Evolutionary conservation across 805 yeast genomes (phyloP).

Genomic region (Suhomyces prunicola): DNA sequence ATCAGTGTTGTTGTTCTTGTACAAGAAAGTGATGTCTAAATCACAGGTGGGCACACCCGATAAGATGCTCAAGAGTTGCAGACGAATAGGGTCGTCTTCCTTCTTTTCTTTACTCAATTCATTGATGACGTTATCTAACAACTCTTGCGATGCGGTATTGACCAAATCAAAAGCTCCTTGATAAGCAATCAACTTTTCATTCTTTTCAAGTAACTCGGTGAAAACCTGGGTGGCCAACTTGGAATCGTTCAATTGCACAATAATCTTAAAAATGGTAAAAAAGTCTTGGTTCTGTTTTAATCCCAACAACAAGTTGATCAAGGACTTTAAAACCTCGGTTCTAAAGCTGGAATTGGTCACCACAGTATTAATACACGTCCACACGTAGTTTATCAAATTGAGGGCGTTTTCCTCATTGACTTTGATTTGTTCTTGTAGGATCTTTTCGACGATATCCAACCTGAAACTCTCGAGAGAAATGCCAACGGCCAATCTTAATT

Average conservation of each 20-base stretch:
- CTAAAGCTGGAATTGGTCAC: constrained; percentile 66
- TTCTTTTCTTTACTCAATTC: constrained; percentile 30
- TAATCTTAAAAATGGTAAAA: constrained; percentile 77
- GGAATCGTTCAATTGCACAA: constrained; percentile 82
- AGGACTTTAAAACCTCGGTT: constrained; percentile 54
- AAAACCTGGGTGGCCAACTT: constrained; percentile 68
- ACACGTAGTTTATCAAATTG: constrained; percentile 64
- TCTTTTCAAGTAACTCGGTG: constrained; percentile 52
- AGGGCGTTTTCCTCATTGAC: constrained; percentile 51
- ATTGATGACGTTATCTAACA: constrained; percentile 57
- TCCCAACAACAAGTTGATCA: constrained; percentile 58
- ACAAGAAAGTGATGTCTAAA: constrained; percentile 80
- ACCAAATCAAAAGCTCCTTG: constrained; percentile 96
- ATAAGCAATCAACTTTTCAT: constrained; percentile 61
- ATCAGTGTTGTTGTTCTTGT: constrained; percentile 86
- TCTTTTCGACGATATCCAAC: constrained; percentile 68
- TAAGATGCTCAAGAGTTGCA: constrained; percentile 63
- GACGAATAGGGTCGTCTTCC: constrained; percentile 22
- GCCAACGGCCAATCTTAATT: constrained; percentile 80
- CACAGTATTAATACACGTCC: constrained; percentile 68
- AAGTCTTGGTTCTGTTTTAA: constrained; percentile 66
- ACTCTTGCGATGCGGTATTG: constrained; percentile 85
- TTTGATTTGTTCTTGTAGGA: constrained; percentile 44
- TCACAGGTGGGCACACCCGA: constrained; percentile 95
- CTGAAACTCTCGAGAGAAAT: constrained; percentile 86